phyloP scores from a whole-genome alignment of 768 basidiomycete genomes.

The Lactarius evosmus region DNA sequence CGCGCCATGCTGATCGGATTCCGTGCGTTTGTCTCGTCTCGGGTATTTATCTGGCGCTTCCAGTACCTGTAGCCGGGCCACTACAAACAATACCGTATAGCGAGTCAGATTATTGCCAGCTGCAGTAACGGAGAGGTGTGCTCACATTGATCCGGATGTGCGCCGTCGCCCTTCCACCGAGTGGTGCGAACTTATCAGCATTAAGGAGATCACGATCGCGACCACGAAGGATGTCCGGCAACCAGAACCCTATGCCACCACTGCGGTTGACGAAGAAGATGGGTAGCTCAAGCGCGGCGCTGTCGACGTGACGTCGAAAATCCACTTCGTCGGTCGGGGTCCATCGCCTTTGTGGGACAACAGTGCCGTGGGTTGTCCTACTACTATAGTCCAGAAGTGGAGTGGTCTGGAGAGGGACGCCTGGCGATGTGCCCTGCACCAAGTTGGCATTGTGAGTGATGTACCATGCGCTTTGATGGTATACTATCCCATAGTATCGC shows the following conservation, averaged over 20 bases:
- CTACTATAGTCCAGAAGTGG: conserved; percentile 13
- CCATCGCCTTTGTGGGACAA: conserved; percentile 16
- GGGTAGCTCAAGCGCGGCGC: conserved; percentile 5
- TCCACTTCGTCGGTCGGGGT: conserved; percentile 2
- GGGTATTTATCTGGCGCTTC: conserved; percentile 14
- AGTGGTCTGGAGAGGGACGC: background rate
- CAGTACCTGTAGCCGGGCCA: conserved; percentile 20
- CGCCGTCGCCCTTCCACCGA: conserved; percentile 1
- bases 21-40: conserved; percentile 9
- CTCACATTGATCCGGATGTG: conserved; percentile 16
- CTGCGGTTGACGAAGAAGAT: conserved; percentile 22
- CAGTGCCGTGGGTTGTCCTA: background rate
- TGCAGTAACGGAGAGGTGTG: background rate
- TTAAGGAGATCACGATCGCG: background rate
- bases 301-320: conserved; percentile 9
- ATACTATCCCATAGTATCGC: background rate
- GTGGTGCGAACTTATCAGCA: background rate
- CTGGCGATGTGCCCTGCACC: background rate
- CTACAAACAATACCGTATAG: background rate
- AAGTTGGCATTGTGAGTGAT: background rate
- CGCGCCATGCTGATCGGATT: conserved; percentile 2
- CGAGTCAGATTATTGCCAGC: background rate
- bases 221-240: conserved; percentile 2
- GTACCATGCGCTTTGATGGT: conserved; percentile 7
- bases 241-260: background rate